phyloP scores from a whole-genome alignment of 352 stramenopile species.

The Pythium dissimile region DNA sequence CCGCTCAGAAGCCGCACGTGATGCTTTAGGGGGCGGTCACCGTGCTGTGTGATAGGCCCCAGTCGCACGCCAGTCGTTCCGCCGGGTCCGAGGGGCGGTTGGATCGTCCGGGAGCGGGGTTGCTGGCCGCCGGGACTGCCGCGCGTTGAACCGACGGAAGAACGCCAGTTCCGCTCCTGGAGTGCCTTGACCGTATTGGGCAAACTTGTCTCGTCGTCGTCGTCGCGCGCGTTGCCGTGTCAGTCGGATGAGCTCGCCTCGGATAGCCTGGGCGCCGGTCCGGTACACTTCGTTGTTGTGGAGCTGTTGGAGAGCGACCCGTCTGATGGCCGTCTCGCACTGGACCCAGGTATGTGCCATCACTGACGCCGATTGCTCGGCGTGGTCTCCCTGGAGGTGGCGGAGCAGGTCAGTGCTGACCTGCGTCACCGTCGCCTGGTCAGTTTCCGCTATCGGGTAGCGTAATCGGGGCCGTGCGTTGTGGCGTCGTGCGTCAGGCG shows the following conservation, averaged over 20 bases:
- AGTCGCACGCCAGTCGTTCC: not conserved
- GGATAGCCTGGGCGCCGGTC: too few species aligned
- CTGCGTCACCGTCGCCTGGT: not conserved
- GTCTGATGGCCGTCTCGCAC: not conserved
- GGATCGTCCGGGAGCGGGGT: too few species aligned
- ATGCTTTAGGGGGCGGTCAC: not conserved
- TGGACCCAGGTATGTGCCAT: too few species aligned
- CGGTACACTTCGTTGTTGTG: not conserved
- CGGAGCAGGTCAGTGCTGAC: not conserved
- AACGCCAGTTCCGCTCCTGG: not conserved
- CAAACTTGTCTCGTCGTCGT: not conserved
- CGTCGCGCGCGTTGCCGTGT: not conserved
- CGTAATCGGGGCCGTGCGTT: not conserved
- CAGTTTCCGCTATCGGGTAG: constrained; percentile 1
- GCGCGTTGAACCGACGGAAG: not conserved
- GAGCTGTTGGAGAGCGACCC: not conserved
- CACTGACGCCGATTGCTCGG: too few species aligned
- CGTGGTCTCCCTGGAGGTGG: not conserved
- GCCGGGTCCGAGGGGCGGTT: not conserved
- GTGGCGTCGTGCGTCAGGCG: not conserved
- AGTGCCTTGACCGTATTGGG: not conserved
- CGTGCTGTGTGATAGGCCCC: not conserved
- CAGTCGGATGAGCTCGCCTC: not conserved
- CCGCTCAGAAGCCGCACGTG: not conserved
- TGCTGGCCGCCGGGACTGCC: not conserved